Percentiles rank a stretch among this genome's conserved stretches.
These are phyloP conservation scores for Talaromyces nanjingensis DNA, from an alignment of 495 filamentous ascomycete genomes.

Conservation along the genomic window DNA sequence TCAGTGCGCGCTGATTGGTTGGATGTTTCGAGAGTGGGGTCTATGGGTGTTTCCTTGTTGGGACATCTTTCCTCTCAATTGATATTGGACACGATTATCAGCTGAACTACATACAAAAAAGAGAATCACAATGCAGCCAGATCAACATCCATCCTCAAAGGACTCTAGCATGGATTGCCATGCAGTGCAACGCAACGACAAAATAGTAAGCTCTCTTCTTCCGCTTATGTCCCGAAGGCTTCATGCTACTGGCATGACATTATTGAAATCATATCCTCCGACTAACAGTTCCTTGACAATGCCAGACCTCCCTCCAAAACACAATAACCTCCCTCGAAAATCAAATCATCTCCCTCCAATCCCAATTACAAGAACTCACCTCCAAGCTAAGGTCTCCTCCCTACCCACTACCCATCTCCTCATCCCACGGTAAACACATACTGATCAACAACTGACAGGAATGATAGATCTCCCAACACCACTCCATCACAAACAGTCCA, in stretches of 20 bases:
- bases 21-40: not conserved
- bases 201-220: not conserved
- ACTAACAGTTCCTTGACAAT: not conserved
- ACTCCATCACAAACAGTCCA: slow-evolving; percentile 41
- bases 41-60: not conserved
- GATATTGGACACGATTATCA: not conserved
- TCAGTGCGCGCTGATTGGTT: not conserved
- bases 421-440: not conserved
- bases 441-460: too few species aligned
- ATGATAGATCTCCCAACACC: slow-evolving; percentile 17
- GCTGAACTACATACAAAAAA: not conserved
- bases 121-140: not conserved
- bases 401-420: not conserved
- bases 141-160: not conserved
- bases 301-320: slow-evolving; percentile 14
- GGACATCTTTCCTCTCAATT: not conserved
- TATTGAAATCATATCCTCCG: not conserved
- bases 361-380: slow-evolving; percentile 24
- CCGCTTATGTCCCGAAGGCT: not conserved
- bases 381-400: slow-evolving; percentile 30
- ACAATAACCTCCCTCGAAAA: slow-evolving; percentile 31
- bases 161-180: not conserved
- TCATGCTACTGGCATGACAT: too few species aligned
- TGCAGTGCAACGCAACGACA: not conserved
- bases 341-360: slow-evolving; percentile 22